Conservation (phyloP, 2,329 filamentous ascomycete species). For the Colletotrichum tofieldiae region DNA sequence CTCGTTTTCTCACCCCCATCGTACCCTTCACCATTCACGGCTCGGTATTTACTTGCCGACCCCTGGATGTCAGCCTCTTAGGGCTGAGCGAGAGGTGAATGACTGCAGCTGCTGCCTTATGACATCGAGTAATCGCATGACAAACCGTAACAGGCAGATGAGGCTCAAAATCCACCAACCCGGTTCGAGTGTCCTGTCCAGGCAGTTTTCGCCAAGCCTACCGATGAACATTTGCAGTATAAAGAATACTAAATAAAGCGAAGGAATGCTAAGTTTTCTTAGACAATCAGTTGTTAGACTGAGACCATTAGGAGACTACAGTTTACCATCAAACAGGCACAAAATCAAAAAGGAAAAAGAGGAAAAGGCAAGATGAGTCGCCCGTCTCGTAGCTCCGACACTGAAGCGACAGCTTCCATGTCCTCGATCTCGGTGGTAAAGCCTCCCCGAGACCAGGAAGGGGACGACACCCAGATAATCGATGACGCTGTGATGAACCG, state of each 20-base stretch:
- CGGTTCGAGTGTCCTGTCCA: not conserved
- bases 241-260: constrained; percentile 6
- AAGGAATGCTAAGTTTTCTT: not conserved
- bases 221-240: constrained; percentile 11
- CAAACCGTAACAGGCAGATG: constrained; percentile 13
- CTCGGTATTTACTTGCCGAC: not conserved
- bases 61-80: constrained; percentile 32
- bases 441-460: not conserved
- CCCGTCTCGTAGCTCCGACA: constrained; percentile 28
- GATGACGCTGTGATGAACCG: constrained; percentile 25
- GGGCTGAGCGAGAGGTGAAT: constrained; percentile 27
- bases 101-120: constrained; percentile 40
- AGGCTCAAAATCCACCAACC: constrained; percentile 23
- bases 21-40: constrained; percentile 11
- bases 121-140: constrained; percentile 19
- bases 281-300: constrained; percentile 12
- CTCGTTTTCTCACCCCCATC: constrained; percentile 1
- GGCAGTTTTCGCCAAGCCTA: not conserved
- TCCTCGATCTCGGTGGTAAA: constrained; percentile 27
- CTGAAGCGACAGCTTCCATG: constrained; percentile 21
- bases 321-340: not conserved
- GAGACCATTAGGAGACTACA: not conserved
- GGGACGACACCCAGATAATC: not conserved
- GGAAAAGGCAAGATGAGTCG: constrained; percentile 19
- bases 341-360: not conserved